These are phyloP conservation scores for Fusarium circinatum DNA, from an alignment of 2,329 filamentous ascomycete genomes.

Conservation along the genomic window DNA sequence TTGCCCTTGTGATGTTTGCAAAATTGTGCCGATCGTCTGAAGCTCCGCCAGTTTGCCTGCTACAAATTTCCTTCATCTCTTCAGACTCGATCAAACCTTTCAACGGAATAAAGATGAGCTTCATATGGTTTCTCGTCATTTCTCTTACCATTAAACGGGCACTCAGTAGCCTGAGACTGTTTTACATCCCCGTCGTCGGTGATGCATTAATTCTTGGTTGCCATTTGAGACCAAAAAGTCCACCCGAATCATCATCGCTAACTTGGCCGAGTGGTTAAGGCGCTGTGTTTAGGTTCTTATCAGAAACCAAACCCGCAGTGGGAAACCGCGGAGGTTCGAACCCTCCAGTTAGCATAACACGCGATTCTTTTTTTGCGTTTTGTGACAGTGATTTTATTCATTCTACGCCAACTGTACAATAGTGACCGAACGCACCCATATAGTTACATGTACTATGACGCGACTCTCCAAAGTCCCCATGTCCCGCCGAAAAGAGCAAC, in stretches of 20 bases:
- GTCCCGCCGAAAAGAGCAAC: background rate
- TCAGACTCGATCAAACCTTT: too few species aligned
- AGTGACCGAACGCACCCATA: too few species aligned
- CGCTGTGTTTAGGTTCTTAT: slow-evolving; percentile 41
- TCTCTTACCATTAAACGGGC: accelerated
- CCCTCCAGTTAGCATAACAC: slow-evolving; percentile 37
- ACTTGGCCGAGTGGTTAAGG: slow-evolving; percentile 42
- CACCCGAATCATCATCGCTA: slow-evolving; percentile 31
- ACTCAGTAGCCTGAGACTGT: accelerated
- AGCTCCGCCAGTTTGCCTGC: background rate
- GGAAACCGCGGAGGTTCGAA: slow-evolving; percentile 42
- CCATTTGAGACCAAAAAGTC: accelerated
- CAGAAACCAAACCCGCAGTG: slow-evolving; percentile 40
- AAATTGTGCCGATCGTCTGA: background rate
- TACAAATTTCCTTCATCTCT: too few species aligned
- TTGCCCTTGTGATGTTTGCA: too few species aligned
- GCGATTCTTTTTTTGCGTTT: slow-evolving; percentile 12
- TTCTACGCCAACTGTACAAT: too few species aligned
- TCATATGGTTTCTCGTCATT: accelerated
- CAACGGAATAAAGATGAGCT: background rate
- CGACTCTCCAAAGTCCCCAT: slow-evolving; percentile 26
- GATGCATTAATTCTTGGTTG: accelerated
- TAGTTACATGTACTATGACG: background rate
- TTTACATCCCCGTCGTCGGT: accelerated
- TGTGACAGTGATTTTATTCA: accelerated